Evolutionary conservation across 225 moss, liverwort and hornwort species (phyloP), one percentile per base, ranked within the genome.

Genomic region (Pseudoscleropodium purum): DNA sequence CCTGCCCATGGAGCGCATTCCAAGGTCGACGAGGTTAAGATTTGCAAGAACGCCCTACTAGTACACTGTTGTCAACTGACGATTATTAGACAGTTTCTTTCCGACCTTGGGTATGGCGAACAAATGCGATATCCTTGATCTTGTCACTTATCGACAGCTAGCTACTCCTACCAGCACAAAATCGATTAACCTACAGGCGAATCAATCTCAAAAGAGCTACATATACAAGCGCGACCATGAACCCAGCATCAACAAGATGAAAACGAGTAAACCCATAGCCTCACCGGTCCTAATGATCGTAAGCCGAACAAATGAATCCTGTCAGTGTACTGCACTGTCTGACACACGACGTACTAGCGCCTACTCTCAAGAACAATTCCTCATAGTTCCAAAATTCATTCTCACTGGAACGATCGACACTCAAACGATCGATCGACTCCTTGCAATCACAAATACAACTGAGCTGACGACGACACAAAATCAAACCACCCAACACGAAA

Each of bases 1-100:
- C 89, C 89, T 94, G 72, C 86, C 92, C 94, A 87, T 88, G 34
- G 93, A 88, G 69, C 85, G 89, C 81, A 84, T 86, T 45, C 86
- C 86, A 89, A 78, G 41, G 20, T 57, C 85, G 77, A 67, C 74
- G 49, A 54, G 41, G 61, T 62, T 29, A 68, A 61, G 74, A 84
- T 12, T 34, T 36, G n/a, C 34, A 84, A 89, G 11, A 60, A 60
- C 23, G 72, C 14, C 47, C 69, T 59, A 36, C 15, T 33, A 47
- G 69, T 62, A 36, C 77, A 65, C 63, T 75, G 41, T 45, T 65
- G 26, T 19, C 34, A 41, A 84, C 76, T 84, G 29, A 51, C 16
- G 64, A 26, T 75, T 63, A 47, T 41, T 16, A 30, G 68, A 65
- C 24, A 37, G 15, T 33, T 72, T 29, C n/a, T 77, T n/a, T n/a